Percentiles rank a stretch among this genome's conserved stretches.
phyloP scores from a whole-genome alignment of 805 yeast species.

The Kazachstania taianensis region DNA sequence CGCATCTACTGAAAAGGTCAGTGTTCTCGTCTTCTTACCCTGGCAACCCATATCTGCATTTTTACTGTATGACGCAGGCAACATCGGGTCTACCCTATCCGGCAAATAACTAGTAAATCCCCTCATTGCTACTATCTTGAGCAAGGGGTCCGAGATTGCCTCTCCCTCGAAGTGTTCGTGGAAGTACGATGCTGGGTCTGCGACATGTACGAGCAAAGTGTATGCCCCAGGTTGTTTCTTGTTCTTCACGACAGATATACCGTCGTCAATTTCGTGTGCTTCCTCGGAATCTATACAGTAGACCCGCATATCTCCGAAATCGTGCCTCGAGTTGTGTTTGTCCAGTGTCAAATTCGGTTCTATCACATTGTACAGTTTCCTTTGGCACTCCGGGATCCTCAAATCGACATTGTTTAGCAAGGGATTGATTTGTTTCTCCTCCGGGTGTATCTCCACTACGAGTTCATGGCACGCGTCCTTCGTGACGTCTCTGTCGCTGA shows the following conservation, averaged over 20 bases:
- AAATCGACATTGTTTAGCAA: constrained; percentile 4
- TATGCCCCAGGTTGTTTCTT: constrained; percentile 28
- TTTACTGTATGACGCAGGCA: constrained; percentile 48
- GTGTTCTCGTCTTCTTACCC: constrained; percentile 35
- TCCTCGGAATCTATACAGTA: constrained; percentile 74
- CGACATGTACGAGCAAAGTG: constrained; percentile 61
- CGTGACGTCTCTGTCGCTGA: constrained; percentile 37
- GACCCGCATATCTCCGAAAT: constrained; percentile 40
- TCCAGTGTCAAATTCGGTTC: constrained; percentile 1
- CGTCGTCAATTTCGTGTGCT: constrained; percentile 93
- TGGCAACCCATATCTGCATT: constrained; percentile 43
- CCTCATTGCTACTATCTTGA: constrained; percentile 49
- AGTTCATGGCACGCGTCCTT: constrained; percentile 45
- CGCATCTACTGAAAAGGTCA: constrained; percentile 35
- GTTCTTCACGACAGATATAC: constrained; percentile 48
- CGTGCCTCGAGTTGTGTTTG: constrained; percentile 26
- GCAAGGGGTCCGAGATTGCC: constrained; percentile 16
- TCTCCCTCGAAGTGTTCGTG: constrained; percentile 12
- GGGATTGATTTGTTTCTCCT: constrained; percentile 2
- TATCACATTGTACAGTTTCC: constrained; percentile 26
- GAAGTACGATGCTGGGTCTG: constrained; percentile 73
- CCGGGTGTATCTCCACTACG: constrained; percentile 27
- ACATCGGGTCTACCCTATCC: constrained; percentile 53
- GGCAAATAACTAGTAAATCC: constrained; percentile 68
- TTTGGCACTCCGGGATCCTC: constrained; percentile 4